phyloP scores from a whole-genome alignment of 768 basidiomycete species.

The Daedalea quercina region DNA sequence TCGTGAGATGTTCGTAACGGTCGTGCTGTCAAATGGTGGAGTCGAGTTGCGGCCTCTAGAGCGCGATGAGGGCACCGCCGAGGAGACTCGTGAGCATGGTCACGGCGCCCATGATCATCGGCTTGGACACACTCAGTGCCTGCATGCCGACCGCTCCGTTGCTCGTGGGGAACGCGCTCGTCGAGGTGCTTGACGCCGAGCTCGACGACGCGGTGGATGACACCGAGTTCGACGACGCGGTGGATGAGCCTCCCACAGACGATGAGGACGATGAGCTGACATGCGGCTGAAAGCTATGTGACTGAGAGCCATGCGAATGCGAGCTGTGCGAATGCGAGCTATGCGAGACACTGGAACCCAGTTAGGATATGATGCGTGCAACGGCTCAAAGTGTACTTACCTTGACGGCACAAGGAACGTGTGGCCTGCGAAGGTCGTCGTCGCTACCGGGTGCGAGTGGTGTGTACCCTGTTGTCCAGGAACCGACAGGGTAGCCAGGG shows the following conservation, averaged over 20 bases:
- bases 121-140: slow-evolving; percentile 4
- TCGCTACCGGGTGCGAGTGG: neutral
- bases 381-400: neutral
- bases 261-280: too few species aligned
- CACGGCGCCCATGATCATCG: slow-evolving; percentile 10
- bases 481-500: slow-evolving; percentile 16
- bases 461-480: neutral
- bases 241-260: too few species aligned
- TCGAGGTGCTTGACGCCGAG: neutral
- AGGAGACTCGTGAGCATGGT: slow-evolving; percentile 13
- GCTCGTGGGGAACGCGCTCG: neutral
- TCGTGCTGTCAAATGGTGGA: neutral
- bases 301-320: too few species aligned
- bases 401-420: slow-evolving; percentile 12
- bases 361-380: neutral
- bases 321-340: neutral
- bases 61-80: slow-evolving; percentile 12
- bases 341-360: neutral
- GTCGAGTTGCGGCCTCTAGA: too few species aligned
- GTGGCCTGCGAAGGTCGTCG: slow-evolving; percentile 18
- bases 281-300: too few species aligned
- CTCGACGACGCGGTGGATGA: neutral
- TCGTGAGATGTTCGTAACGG: neutral
- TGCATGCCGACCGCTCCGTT: slow-evolving; percentile 8
- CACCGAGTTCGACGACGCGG: too few species aligned